These are phyloP conservation scores for Papiliotrema flavescens DNA, from an alignment of 1,284 basidiomycete species.

Conservation along the genomic window DNA sequence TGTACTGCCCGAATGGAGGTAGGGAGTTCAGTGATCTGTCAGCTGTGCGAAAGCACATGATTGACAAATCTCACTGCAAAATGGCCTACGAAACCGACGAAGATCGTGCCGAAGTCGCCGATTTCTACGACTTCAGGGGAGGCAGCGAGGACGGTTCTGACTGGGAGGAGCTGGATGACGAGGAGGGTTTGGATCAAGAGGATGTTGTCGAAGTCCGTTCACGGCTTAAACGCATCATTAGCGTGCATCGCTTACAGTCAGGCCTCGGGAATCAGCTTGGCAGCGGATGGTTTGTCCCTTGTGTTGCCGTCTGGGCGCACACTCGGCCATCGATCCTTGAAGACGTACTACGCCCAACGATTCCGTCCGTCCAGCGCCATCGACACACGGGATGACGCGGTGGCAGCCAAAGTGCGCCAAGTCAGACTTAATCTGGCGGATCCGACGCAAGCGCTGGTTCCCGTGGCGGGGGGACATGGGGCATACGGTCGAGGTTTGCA, in stretches of 20 bases:
- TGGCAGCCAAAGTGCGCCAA: slow-evolving; percentile 54
- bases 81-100: slow-evolving; percentile 79
- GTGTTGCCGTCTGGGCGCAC: slow-evolving; percentile 88
- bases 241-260: background rate
- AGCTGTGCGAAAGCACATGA: slow-evolving; percentile 88
- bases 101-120: slow-evolving; percentile 82
- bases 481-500: slow-evolving; percentile 75
- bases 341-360: slow-evolving; percentile 83
- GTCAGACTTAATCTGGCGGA: slow-evolving; percentile 71
- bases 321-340: slow-evolving; percentile 85
- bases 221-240: background rate
- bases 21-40: slow-evolving; percentile 74
- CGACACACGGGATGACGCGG: slow-evolving; percentile 52
- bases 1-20: slow-evolving; percentile 76
- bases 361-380: slow-evolving; percentile 50
- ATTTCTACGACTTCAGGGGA: slow-evolving; percentile 94
- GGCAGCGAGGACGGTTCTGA: slow-evolving; percentile 56
- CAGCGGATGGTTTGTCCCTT: slow-evolving; percentile 69
- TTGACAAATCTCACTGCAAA: slow-evolving; percentile 93
- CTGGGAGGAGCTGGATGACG: slow-evolving; percentile 47
- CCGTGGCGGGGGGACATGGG: slow-evolving; percentile 78
- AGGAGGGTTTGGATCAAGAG: slow-evolving; percentile 29
- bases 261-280: slow-evolving; percentile 22
- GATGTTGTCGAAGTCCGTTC: slow-evolving; percentile 37
- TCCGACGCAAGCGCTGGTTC: slow-evolving; percentile 76